These are phyloP conservation scores for Zymoseptoria ardabiliae DNA, from an alignment of 2,329 filamentous ascomycete species.

Conservation along the genomic window DNA sequence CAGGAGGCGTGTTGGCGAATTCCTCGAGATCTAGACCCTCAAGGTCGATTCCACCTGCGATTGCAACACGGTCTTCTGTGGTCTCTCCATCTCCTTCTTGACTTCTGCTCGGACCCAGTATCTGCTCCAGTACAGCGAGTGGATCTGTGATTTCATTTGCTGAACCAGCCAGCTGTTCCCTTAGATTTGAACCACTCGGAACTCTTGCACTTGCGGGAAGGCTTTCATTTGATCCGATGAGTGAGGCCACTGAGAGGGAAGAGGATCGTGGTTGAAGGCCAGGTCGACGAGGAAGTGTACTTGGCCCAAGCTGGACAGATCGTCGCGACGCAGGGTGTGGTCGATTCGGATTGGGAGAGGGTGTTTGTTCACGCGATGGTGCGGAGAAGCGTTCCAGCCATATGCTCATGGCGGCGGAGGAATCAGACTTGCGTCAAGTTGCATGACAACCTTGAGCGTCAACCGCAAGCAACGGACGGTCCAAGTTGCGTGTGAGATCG, in stretches of 20 bases:
- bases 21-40: constrained; percentile 67
- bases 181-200: constrained; percentile 61
- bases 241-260: constrained; percentile 63
- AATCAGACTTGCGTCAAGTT: neutral
- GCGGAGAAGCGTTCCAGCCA: constrained; percentile 84
- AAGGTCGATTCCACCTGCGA: constrained; percentile 70
- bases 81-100: constrained; percentile 9
- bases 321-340: constrained; percentile 65
- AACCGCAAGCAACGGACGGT: too few species aligned
- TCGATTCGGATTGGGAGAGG: constrained; percentile 57
- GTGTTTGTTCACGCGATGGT: constrained; percentile 62
- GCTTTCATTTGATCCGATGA: constrained; percentile 70
- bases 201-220: constrained; percentile 59
- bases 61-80: constrained; percentile 34
- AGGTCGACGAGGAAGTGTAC: constrained; percentile 60
- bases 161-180: constrained; percentile 46
- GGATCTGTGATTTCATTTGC: constrained; percentile 59
- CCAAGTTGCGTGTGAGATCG: too few species aligned
- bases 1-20: constrained; percentile 42
- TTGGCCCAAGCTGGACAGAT: constrained; percentile 62
- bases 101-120: constrained; percentile 41
- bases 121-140: constrained; percentile 58
- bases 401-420: constrained; percentile 44
- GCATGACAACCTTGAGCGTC: neutral
- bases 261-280: constrained; percentile 65